These are phyloP conservation scores for Spinellus fusiger DNA, from an alignment of 192 early-diverging fungal species.

Conservation along the genomic window DNA sequence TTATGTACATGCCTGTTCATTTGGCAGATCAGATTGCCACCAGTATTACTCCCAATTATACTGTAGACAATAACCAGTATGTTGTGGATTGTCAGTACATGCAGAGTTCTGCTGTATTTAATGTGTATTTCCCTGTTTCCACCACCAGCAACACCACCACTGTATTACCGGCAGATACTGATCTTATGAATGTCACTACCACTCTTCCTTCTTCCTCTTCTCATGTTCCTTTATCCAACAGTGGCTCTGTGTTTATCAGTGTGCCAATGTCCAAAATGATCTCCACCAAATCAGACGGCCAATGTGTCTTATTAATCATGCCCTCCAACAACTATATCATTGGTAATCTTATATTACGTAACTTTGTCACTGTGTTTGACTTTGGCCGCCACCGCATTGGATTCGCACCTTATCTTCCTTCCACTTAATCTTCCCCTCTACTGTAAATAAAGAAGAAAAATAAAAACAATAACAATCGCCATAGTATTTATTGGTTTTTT, in stretches of 20 bases:
- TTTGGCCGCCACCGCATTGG: constrained; percentile 22
- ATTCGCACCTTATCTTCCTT: too few relatives aligned
- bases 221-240: too few relatives aligned
- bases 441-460: neutral
- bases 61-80: neutral
- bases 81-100: constrained; percentile 6
- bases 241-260: neutral
- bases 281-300: neutral
- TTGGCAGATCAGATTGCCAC: constrained; percentile 10
- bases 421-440: neutral
- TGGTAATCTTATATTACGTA: constrained; percentile 16
- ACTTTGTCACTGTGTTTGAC: constrained; percentile 20
- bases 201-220: too few relatives aligned
- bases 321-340: constrained; percentile 2
- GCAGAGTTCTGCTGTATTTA: neutral
- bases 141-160: neutral
- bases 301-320: constrained; percentile 11
- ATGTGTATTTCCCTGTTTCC: constrained; percentile 10
- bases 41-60: neutral
- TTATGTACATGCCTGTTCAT: constrained; percentile 13
- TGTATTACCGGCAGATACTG: neutral
- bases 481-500: too few relatives aligned
- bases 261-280: constrained; percentile 12
- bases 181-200: neutral
- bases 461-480: neutral